Evolutionary conservation across 2,329 filamentous ascomycete genomes (phyloP).

Genomic region (Fusarium clavum): DNA sequence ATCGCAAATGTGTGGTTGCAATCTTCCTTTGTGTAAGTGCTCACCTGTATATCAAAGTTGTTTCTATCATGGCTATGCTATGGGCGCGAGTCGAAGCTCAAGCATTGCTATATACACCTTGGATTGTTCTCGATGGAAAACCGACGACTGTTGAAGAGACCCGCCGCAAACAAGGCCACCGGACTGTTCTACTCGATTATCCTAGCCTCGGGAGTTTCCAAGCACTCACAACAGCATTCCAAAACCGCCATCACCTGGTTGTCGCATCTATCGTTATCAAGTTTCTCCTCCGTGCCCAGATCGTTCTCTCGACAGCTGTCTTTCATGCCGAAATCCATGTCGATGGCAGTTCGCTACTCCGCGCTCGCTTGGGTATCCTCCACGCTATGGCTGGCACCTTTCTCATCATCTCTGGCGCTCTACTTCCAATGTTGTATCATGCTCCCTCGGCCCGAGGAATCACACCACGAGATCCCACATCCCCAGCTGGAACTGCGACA

Average conservation of each 20-base stretch:
- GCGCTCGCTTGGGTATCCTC: slow-evolving; percentile 34
- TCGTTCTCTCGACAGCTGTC: slow-evolving; percentile 46
- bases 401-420: slow-evolving; percentile 31
- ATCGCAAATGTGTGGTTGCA: slow-evolving; percentile 13
- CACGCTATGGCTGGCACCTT: slow-evolving; percentile 44
- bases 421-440: slow-evolving; percentile 46
- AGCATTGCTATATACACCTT: slow-evolving; percentile 45
- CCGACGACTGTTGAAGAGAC: slow-evolving; percentile 44
- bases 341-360: slow-evolving; percentile 36
- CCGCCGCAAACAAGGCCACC: slow-evolving; percentile 45
- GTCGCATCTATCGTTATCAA: slow-evolving; percentile 37
- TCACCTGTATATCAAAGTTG: slow-evolving; percentile 32
- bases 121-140: slow-evolving; percentile 45
- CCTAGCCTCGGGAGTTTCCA: slow-evolving; percentile 38
- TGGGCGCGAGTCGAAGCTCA: slow-evolving; percentile 48
- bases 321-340: slow-evolving; percentile 42
- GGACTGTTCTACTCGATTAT: slow-evolving; percentile 47
- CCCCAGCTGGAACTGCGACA: slow-evolving; percentile 43
- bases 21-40: slow-evolving; percentile 11
- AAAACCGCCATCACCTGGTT: slow-evolving; percentile 46
- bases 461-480: slow-evolving; percentile 46
- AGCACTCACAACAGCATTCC: slow-evolving; percentile 38
- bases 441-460: slow-evolving; percentile 45
- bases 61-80: slow-evolving; percentile 43
- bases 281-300: slow-evolving; percentile 42